Percentiles rank a stretch among this genome's conserved stretches.
phyloP scores from a whole-genome alignment of 179 eudicot genomes.

The Vitellaria paradoxa region DNA sequence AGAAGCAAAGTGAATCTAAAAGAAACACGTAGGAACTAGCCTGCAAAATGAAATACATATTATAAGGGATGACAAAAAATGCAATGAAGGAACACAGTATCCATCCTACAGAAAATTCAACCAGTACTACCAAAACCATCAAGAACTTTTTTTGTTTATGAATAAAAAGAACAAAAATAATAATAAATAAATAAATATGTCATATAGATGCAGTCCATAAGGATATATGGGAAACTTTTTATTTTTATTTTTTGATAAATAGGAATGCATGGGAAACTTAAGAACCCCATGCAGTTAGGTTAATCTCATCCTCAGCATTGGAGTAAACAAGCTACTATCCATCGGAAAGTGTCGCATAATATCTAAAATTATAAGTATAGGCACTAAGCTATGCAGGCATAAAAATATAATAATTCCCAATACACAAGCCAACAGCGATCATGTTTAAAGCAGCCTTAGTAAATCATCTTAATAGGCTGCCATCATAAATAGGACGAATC shows the following conservation, averaged over 20 bases:
- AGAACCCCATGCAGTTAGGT: not conserved
- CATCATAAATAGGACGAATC: too few species aligned
- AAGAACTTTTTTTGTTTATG: not conserved
- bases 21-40: not conserved
- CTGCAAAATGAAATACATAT: not conserved
- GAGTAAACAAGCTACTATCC: not conserved
- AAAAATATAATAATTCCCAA: not conserved
- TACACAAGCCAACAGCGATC: not conserved
- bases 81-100: not conserved
- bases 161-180: too few species aligned
- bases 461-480: too few species aligned
- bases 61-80: not conserved
- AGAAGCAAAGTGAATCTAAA: conserved; percentile 8
- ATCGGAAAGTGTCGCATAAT: too few species aligned
- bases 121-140: not conserved
- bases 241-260: too few species aligned
- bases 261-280: not conserved
- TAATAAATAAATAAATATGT: not conserved
- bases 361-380: not conserved
- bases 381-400: not conserved
- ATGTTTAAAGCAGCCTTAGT: not conserved
- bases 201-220: not conserved
- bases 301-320: not conserved
- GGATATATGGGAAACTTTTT: not conserved
- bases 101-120: not conserved